Evolutionary conservation across 352 stramenopile species (phyloP), one percentile per base, ranked within the genome.

Genomic region (Globisporangium okanoganense): DNA sequence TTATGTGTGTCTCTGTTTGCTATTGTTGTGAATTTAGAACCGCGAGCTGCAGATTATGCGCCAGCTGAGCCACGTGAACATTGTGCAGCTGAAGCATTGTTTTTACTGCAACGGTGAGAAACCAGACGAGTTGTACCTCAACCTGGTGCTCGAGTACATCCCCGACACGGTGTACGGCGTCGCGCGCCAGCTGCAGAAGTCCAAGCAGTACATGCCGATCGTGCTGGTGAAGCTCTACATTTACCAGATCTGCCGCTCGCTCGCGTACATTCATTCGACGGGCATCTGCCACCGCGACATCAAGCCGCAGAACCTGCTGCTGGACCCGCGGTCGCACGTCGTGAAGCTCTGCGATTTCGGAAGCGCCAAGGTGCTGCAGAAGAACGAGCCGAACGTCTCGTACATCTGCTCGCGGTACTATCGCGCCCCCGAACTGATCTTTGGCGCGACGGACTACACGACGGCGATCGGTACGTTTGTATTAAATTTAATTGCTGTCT

Each of bases 331-430:
- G 33, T 98, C 94, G 29, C 96, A 99, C 62, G 86, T 99, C 31
- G 79, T 99, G 53, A 99, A 99, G 75, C 85, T 99, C 12, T 99
- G 97, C 72, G 98, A 99, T 82, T 99, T 99, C 86, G 98, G 98
- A 43, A 98, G 88, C 63, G 90, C 92, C 55, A 97, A 97, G 61
- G 82, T 95, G 36, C 81, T 99, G 24, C 94, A 99, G 33, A 89
- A 88, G 64, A 98, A 98, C 44, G 97, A 99, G 71, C 97, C 97
- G 9, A 99, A 99, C 73, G 97, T 99, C 14, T 98, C 90, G 56
- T 99, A 99, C 82, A 99, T 99, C 76, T 99, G 98, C 76, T 98
- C 88, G 35, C 85, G 95, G 25, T 99, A 99, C 76, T 99, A 99
- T 71, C 90, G 98, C 62, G 98, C 98, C 10, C 98, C 98, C 0